Conservation (phyloP, 192 early-diverging fungal species). For the Podila horticola region DNA sequence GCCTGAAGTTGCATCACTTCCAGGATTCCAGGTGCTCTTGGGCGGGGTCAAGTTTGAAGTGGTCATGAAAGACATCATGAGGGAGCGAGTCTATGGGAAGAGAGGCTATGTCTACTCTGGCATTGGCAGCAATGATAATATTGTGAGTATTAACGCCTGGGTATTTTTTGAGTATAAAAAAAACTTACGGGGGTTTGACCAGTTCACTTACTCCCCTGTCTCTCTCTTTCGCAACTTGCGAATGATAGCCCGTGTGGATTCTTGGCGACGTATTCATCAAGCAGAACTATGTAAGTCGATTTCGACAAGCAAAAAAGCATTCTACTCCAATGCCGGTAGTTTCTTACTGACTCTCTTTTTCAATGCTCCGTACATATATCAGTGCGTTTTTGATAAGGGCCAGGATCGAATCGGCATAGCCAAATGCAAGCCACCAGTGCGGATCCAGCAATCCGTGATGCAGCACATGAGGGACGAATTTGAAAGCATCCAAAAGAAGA, state of each 20-base stretch:
- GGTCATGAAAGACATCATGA: conserved; percentile 46
- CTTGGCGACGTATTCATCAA: conserved; percentile 63
- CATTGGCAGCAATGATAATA: conserved; percentile 23
- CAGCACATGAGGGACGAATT: conserved; percentile 36
- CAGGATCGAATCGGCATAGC: conserved; percentile 39
- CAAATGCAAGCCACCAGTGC: conserved; percentile 28
- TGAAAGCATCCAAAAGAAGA: not conserved
- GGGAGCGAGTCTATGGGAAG: conserved; percentile 31
- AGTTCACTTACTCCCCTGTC: too few species aligned
- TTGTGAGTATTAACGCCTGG: too few species aligned
- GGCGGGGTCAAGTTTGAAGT: conserved; percentile 41
- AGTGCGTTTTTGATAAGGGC: conserved; percentile 47
- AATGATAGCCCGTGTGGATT: conserved; percentile 41
- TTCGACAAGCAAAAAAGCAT: not conserved
- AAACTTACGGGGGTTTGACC: too few species aligned
- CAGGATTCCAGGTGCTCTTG: conserved; percentile 26
- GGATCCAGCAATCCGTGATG: conserved; percentile 6
- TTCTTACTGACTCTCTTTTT: not conserved
- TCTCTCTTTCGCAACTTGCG: too few species aligned
- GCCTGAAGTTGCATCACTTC: conserved; percentile 14
- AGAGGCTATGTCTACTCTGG: conserved; percentile 41
- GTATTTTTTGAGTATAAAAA: too few species aligned
- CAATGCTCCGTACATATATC: too few species aligned
- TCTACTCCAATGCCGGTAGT: not conserved
- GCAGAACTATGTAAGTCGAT: conserved; percentile 55